These are phyloP conservation scores for Castanea crenata DNA, from an alignment of 306 rosid species.

Conservation along the genomic window DNA sequence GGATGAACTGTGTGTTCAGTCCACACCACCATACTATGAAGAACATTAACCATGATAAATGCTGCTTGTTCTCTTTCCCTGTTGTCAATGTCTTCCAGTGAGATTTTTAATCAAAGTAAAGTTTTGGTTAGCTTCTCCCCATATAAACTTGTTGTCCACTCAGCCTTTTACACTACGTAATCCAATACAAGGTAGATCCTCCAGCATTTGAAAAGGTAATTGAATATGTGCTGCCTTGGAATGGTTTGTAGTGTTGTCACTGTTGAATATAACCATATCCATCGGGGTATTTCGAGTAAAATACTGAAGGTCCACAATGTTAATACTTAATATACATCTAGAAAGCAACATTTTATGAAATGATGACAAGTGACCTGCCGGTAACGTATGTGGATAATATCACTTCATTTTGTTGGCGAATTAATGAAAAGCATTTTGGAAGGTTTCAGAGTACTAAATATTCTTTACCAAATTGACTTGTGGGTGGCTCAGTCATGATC, in stretches of 20 bases:
- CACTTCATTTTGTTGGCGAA: neutral
- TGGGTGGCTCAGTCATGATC: neutral
- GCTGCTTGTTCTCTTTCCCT: constrained; percentile 14
- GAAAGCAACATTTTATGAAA: neutral
- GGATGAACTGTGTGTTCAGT: constrained; percentile 56
- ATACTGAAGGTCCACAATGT: neutral
- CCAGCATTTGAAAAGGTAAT: neutral
- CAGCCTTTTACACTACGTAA: neutral
- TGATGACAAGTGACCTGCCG: neutral
- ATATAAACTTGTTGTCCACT: neutral
- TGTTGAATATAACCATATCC: neutral
- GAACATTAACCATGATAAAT: constrained; percentile 39
- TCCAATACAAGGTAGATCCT: neutral
- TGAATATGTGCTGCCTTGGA: neutral
- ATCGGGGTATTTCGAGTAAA: neutral
- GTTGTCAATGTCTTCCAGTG: constrained; percentile 18
- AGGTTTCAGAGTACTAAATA: neutral
- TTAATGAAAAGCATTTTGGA: neutral
- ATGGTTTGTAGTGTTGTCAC: neutral
- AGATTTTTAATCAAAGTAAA: neutral
- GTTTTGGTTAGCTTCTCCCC: neutral
- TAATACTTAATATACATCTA: neutral
- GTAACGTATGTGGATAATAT: neutral
- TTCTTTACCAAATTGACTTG: neutral
- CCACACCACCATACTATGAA: constrained; percentile 86